phyloP scores from a whole-genome alignment of 2,329 filamentous ascomycete species.

The Cladophialophora exuberans region DNA sequence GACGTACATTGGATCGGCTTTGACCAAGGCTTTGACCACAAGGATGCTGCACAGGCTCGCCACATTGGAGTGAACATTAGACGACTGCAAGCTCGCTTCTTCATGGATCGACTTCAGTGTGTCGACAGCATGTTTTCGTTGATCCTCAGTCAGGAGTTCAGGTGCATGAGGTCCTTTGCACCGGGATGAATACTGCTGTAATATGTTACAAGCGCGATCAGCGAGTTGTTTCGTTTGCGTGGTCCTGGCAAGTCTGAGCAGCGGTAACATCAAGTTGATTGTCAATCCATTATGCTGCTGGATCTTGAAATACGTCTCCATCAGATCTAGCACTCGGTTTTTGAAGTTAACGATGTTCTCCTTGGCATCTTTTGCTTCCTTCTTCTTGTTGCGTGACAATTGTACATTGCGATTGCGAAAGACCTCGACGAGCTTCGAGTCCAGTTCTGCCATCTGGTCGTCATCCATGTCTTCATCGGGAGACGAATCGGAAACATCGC shows the following conservation, averaged over 20 bases:
- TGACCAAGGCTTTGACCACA: slow-evolving; percentile 48
- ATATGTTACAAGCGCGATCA: slow-evolving; percentile 71
- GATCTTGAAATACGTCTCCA: slow-evolving; percentile 82
- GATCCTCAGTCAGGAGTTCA: slow-evolving; percentile 56
- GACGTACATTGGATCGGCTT: slow-evolving; percentile 54
- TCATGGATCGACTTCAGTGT: slow-evolving; percentile 67
- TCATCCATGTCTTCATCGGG: slow-evolving; percentile 84
- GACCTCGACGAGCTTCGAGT: slow-evolving; percentile 79
- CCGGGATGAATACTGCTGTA: slow-evolving; percentile 72
- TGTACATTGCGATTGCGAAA: slow-evolving; percentile 76
- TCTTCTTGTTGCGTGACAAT: slow-evolving; percentile 65
- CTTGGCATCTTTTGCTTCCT: slow-evolving; percentile 84
- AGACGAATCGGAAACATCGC: slow-evolving; percentile 59
- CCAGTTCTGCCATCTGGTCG: slow-evolving; percentile 90
- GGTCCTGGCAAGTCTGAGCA: slow-evolving; percentile 75
- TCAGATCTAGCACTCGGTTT: slow-evolving; percentile 83
- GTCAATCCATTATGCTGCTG: slow-evolving; percentile 70
- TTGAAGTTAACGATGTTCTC: slow-evolving; percentile 94
- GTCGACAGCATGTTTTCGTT: slow-evolving; percentile 13
- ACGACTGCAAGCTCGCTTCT: slow-evolving; percentile 58
- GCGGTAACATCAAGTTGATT: slow-evolving; percentile 72
- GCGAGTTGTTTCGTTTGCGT: slow-evolving; percentile 76
- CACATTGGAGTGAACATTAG: slow-evolving; percentile 72
- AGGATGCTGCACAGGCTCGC: slow-evolving; percentile 64
- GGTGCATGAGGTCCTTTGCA: slow-evolving; percentile 55